Evolutionary conservation across 1,139 yeast species (phyloP).

Genomic region (Magnusiomyces sp.): DNA sequence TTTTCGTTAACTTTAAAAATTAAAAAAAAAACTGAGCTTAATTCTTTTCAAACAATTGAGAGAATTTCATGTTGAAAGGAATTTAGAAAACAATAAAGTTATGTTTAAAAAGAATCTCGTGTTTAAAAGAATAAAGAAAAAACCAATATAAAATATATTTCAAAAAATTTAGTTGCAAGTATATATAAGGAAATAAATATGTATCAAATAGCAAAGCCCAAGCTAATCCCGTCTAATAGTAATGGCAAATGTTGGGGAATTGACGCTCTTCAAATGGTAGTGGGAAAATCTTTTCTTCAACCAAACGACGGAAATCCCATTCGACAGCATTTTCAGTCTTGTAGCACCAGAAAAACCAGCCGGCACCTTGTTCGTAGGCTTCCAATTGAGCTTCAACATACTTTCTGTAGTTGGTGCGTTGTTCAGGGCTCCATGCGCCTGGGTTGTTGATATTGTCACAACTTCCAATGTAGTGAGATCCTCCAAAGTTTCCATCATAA

Average conservation of each 20-base stretch:
- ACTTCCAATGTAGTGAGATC: constrained; percentile 47
- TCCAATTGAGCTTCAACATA: constrained; percentile 87
- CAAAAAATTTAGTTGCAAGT: background rate
- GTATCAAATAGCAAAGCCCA: constrained; percentile 5
- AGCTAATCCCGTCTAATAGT: too few species aligned
- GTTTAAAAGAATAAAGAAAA: background rate
- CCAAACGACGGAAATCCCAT: constrained; percentile 70
- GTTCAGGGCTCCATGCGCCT: constrained; percentile 51
- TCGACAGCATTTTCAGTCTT: constrained; percentile 79
- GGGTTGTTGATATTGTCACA: constrained; percentile 54
- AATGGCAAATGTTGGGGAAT: constrained; percentile 71
- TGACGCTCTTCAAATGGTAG: constrained; percentile 59
- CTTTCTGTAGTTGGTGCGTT: constrained; percentile 51
- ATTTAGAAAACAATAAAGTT: background rate
- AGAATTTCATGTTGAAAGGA: background rate
- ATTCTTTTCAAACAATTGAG: background rate
- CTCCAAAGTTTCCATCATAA: constrained; percentile 57
- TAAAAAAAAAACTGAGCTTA: too few species aligned
- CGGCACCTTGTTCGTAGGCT: constrained; percentile 62
- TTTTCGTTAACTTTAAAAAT: too few species aligned
- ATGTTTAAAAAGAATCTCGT: background rate
- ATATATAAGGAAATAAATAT: background rate
- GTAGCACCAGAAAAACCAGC: constrained; percentile 93
- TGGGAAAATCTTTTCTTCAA: constrained; percentile 61
- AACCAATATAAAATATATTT: background rate